phyloP scores from a whole-genome alignment of 352 stramenopile genomes.

The Peronospora belbahrii region DNA sequence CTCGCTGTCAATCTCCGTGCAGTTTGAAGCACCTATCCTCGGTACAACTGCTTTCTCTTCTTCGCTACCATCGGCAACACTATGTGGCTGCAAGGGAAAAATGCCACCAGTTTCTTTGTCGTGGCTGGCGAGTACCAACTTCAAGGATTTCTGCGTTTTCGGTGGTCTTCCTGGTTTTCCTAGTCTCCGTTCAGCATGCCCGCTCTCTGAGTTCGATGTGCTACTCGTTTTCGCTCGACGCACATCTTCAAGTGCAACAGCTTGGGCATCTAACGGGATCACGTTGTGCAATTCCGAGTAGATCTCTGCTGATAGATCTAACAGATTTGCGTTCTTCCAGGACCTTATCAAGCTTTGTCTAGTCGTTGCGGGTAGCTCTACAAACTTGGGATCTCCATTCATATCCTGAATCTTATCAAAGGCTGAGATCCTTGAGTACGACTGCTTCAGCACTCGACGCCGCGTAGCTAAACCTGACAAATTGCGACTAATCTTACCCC shows the following conservation, averaged over 20 bases:
- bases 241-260: conserved; percentile 22
- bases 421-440: conserved; percentile 18
- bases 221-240: conserved; percentile 13
- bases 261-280: conserved; percentile 19
- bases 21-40: conserved; percentile 6
- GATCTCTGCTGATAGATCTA: conserved; percentile 25
- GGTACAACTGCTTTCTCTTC: conserved; percentile 20
- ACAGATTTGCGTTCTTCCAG: conserved; percentile 30
- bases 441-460: conserved; percentile 27
- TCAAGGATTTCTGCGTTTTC: conserved; percentile 10
- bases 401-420: conserved; percentile 32
- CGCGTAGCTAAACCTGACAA: conserved; percentile 20
- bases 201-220: not conserved
- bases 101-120: conserved; percentile 12
- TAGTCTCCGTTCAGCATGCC: conserved; percentile 1
- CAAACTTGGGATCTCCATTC: conserved; percentile 22
- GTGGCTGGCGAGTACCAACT: conserved; percentile 5
- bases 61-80: conserved; percentile 17
- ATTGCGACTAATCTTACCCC: conserved; percentile 14
- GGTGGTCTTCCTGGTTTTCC: not conserved
- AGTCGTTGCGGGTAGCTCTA: conserved; percentile 7
- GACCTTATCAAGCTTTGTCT: conserved; percentile 21
- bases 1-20: not conserved
- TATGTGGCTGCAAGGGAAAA: conserved; percentile 12
- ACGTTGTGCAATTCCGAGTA: conserved; percentile 18